These are phyloP conservation scores for Fusarium sp. DNA, from an alignment of 2,329 filamentous ascomycete genomes.

Conservation along the genomic window DNA sequence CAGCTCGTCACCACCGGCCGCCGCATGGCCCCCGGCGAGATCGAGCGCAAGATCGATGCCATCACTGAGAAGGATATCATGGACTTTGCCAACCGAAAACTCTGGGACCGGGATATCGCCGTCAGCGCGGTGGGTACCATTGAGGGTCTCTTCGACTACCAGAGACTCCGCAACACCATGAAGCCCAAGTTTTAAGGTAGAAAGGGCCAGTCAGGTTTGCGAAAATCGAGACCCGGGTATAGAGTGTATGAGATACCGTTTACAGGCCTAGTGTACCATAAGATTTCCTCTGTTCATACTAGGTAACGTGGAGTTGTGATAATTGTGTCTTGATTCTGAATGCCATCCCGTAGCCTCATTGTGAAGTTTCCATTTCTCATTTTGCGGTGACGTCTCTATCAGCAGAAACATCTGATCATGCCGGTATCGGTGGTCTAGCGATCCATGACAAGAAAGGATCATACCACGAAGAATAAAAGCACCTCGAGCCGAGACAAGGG, in stretches of 20 bases:
- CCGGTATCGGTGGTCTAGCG: background rate
- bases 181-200: constrained; percentile 76
- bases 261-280: constrained; percentile 67
- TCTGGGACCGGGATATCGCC: constrained; percentile 98
- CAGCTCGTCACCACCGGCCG: constrained; percentile 98
- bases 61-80: constrained; percentile 98
- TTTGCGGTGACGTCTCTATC: background rate
- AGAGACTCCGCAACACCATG: constrained; percentile 85
- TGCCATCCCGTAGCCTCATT: background rate
- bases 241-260: constrained; percentile 69
- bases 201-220: constrained; percentile 46
- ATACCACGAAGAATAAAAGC: background rate
- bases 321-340: constrained; percentile 36
- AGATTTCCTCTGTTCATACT: constrained; percentile 57
- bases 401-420: background rate
- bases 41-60: constrained; percentile 88
- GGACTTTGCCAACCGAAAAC: constrained; percentile 92
- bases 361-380: background rate
- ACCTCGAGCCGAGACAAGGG: background rate
- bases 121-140: constrained; percentile 93
- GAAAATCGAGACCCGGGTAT: constrained; percentile 59
- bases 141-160: constrained; percentile 86
- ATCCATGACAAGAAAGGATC: background rate
- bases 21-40: constrained; percentile 90
- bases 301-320: constrained; percentile 49